These are phyloP conservation scores for Fusarium nisikadoi DNA, from an alignment of 2,329 filamentous ascomycete genomes.

Conservation along the genomic window DNA sequence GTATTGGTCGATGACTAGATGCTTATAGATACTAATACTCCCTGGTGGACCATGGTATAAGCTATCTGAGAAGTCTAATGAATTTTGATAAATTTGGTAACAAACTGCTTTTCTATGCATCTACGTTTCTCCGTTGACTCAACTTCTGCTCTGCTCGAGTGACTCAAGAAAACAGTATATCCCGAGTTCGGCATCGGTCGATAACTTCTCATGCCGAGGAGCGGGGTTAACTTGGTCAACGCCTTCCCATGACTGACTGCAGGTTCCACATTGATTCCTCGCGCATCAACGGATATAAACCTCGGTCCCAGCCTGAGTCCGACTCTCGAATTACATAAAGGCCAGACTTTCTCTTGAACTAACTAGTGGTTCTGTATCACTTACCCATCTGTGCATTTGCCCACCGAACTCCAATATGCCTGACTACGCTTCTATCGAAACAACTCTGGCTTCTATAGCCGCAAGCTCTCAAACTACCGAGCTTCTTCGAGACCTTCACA, in stretches of 20 bases:
- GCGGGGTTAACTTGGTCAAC: constrained; percentile 12
- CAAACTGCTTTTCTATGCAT: background rate
- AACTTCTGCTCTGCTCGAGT: background rate
- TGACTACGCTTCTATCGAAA: constrained; percentile 40
- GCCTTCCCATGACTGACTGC: background rate
- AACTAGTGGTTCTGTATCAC: accelerated
- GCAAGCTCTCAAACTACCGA: constrained; percentile 42
- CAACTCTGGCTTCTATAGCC: constrained; percentile 45
- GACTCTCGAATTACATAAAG: background rate
- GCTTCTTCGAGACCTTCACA: constrained; percentile 47
- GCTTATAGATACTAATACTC: background rate
- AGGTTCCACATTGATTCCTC: constrained; percentile 4
- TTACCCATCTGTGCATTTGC: background rate
- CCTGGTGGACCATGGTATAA: no score
- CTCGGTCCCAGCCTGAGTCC: background rate
- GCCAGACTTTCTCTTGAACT: accelerated
- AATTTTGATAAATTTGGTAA: background rate
- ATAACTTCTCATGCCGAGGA: constrained; percentile 10
- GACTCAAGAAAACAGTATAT: background rate
- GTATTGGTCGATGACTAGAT: background rate
- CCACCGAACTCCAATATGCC: constrained; percentile 12
- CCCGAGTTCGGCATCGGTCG: background rate
- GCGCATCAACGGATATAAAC: background rate
- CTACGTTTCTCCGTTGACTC: background rate
- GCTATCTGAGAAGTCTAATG: background rate